A percentile compares a stretch with the other conserved stretches of the same genome.
Evolutionary conservation across 441 rosid genomes (phyloP).

Genomic region (Brassica balearica): DNA sequence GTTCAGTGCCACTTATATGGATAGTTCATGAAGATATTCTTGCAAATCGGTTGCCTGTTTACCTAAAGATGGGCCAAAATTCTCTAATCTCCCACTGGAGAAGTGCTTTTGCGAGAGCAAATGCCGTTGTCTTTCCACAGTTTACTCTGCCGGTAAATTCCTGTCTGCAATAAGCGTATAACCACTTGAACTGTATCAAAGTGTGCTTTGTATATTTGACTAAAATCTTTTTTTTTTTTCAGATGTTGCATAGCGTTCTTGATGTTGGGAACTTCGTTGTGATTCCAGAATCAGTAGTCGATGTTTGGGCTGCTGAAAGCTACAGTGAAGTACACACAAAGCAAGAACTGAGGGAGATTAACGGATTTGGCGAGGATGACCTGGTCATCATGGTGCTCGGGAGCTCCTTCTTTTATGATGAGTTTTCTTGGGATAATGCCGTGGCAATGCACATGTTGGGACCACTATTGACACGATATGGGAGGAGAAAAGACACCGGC

Average conservation of each 20-base stretch:
- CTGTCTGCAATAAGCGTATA: conserved; percentile 30
- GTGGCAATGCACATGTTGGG: conserved; percentile 81
- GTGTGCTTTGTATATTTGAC: conserved; percentile 47
- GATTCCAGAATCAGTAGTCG: conserved; percentile 89
- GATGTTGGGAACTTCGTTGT: conserved; percentile 98
- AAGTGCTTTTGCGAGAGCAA: conserved; percentile 77
- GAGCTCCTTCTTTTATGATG: conserved; percentile 83
- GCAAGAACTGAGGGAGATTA: conserved; percentile 61
- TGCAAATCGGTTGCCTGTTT: conserved; percentile 75
- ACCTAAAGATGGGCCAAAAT: conserved; percentile 64
- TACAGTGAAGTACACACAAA: conserved; percentile 66
- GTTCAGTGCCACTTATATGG: conserved; percentile 89
- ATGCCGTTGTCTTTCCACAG: conserved; percentile 82
- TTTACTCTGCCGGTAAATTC: conserved; percentile 77
- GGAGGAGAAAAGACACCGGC: conserved; percentile 65
- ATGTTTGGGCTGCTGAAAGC: conserved; percentile 94
- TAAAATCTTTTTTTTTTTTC: conserved; percentile 52
- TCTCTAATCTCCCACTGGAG: conserved; percentile 79
- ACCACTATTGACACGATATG: conserved; percentile 81
- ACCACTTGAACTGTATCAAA: conserved; percentile 23
- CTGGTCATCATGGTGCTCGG: conserved; percentile 85
- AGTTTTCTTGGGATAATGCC: conserved; percentile 86
- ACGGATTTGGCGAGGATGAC: conserved; percentile 72
- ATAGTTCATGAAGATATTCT: conserved; percentile 88
- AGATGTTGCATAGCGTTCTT: conserved; percentile 94